Conservation (phyloP, 2,329 filamentous ascomycete genomes). For the Kalmusia sp. region DNA sequence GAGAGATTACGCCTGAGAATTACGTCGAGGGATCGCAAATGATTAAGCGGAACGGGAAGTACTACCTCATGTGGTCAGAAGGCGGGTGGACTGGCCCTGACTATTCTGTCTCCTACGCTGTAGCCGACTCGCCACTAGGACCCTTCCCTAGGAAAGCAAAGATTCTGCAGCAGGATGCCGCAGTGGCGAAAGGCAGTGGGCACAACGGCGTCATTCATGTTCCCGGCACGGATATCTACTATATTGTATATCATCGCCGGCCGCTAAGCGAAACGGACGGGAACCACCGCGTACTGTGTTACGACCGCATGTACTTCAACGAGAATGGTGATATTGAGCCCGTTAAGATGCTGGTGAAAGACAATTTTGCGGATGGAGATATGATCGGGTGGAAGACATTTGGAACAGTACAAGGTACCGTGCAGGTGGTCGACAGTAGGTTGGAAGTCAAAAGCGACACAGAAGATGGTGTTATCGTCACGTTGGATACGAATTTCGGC, state of each 20-base stretch:
- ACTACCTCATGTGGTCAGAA: conserved; percentile 15
- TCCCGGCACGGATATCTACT: conserved; percentile 11
- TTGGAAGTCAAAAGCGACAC: neutral
- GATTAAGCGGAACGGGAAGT: conserved; percentile 9
- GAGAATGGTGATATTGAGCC: conserved; percentile 7
- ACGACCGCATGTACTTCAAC: conserved; percentile 13
- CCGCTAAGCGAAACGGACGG: conserved; percentile 4
- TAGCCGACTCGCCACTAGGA: conserved; percentile 11
- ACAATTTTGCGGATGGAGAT: conserved; percentile 10
- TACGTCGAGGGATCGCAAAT: conserved; percentile 13
- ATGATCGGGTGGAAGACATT: conserved; percentile 9
- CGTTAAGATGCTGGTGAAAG: conserved; percentile 11
- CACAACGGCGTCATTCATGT: conserved; percentile 11
- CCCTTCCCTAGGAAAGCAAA: neutral
- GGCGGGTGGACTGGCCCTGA: conserved; percentile 12
- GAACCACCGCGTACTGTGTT: conserved; percentile 9
- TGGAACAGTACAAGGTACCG: neutral
- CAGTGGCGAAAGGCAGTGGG: conserved; percentile 8
- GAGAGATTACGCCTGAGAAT: conserved; percentile 7
- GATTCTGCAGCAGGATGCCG: conserved; percentile 11
- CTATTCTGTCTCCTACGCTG: conserved; percentile 8
- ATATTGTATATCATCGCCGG: conserved; percentile 11
- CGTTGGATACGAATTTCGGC: conserved; percentile 9
- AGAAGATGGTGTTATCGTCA: neutral
- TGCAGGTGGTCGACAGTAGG: neutral